Evolutionary conservation across 176 grass and related monocot species (phyloP).

Genomic region (Lolium rigidum): DNA sequence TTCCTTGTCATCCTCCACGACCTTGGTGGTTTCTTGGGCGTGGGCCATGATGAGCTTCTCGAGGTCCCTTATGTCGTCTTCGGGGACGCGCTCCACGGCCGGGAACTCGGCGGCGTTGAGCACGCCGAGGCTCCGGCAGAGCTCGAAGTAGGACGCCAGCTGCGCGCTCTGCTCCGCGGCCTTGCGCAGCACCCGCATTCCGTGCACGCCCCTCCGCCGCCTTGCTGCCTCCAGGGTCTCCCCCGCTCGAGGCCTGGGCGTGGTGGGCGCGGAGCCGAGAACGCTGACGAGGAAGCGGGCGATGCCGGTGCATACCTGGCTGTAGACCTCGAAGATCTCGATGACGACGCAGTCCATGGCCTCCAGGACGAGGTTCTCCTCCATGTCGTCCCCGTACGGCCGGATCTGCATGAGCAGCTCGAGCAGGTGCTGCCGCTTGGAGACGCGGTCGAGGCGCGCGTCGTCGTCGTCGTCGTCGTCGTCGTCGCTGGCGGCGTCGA

Average conservation of each 20-base stretch:
- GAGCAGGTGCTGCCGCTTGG: constrained; percentile 70
- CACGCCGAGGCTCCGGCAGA: constrained; percentile 66
- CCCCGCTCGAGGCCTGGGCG: background rate
- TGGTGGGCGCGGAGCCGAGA: constrained; percentile 49
- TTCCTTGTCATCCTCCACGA: constrained; percentile 4
- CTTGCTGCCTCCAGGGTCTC: constrained; percentile 38
- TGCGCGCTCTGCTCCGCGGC: constrained; percentile 61
- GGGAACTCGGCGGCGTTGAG: constrained; percentile 73
- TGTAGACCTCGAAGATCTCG: constrained; percentile 97
- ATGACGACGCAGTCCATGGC: constrained; percentile 90
- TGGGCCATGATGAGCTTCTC: constrained; percentile 72
- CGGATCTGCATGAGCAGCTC: constrained; percentile 84
- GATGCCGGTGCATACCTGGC: constrained; percentile 80
- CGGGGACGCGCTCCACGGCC: constrained; percentile 67
- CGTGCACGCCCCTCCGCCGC: constrained; percentile 51
- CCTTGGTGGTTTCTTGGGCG: constrained; percentile 36
- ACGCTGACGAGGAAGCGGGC: constrained; percentile 67
- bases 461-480: constrained; percentile 51
- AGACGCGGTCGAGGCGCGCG: constrained; percentile 52
- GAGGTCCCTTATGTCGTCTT: constrained; percentile 79
- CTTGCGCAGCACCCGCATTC: constrained; percentile 68
- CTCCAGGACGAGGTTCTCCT: constrained; percentile 69
- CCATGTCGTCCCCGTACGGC: constrained; percentile 80
- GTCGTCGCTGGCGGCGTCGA: background rate
- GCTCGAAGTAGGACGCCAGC: constrained; percentile 78